Conservation (phyloP, 2,329 filamentous ascomycete species). For the Exophiala viscosa region DNA sequence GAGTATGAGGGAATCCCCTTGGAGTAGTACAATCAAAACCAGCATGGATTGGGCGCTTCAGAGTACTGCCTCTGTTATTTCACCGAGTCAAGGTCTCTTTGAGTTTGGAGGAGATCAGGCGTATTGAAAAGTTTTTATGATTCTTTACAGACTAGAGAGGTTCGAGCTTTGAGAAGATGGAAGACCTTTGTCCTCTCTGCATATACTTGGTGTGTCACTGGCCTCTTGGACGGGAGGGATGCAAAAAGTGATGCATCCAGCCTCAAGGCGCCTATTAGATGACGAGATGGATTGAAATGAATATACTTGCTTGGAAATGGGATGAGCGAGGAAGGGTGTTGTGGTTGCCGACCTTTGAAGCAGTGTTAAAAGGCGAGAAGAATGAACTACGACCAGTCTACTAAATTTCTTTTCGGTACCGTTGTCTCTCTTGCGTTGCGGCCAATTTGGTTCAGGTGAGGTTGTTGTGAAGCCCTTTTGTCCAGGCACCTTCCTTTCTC, state of each 20-base stretch:
- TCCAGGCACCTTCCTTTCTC: background rate
- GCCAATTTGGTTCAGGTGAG: background rate
- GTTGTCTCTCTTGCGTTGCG: no score
- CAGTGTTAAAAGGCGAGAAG: no score
- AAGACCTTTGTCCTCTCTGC: no score
- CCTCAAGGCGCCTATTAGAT: no score
- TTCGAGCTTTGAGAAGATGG: no score
- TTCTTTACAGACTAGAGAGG: background rate
- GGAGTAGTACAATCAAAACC: conserved; percentile 31
- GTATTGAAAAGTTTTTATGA: background rate
- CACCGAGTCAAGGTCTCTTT: background rate
- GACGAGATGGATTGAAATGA: no score
- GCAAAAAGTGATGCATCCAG: no score
- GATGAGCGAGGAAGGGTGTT: no score
- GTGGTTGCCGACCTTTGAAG: no score
- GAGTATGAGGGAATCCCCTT: conserved; percentile 84
- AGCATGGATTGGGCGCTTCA: background rate
- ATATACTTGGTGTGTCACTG: no score
- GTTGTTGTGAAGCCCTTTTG: background rate
- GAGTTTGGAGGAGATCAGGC: background rate
- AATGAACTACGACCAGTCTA: background rate
- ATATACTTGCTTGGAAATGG: no score
- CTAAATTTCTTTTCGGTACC: background rate
- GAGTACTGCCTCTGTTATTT: background rate
- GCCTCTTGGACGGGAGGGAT: no score